phyloP scores from a whole-genome alignment of 495 filamentous ascomycete genomes.

The Mytilinidion resinicola region DNA sequence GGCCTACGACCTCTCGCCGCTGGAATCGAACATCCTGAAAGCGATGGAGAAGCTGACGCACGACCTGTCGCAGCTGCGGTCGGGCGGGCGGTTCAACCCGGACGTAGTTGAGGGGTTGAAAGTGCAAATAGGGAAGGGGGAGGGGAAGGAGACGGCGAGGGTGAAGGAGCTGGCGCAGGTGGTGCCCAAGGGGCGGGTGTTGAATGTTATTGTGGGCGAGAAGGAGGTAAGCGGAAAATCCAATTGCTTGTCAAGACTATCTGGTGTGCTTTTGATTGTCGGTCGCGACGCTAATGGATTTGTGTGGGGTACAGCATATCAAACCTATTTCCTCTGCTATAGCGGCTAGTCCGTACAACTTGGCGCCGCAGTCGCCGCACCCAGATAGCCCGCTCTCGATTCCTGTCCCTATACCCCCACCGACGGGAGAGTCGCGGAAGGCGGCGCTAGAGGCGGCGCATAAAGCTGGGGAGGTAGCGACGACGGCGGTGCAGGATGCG shows the following conservation, averaged over 20 bases:
- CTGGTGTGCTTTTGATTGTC: background rate
- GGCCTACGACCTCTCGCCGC: constrained; percentile 60
- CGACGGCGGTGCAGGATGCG: constrained; percentile 48
- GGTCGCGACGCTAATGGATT: constrained; percentile 26
- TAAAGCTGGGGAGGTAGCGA: constrained; percentile 55
- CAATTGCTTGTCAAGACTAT: too few species aligned
- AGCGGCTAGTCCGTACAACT: constrained; percentile 57
- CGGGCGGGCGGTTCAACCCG: constrained; percentile 63
- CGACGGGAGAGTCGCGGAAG: constrained; percentile 56
- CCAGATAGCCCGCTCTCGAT: constrained; percentile 64
- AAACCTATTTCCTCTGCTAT: constrained; percentile 70
- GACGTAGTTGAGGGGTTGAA: constrained; percentile 58
- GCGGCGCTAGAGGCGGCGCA: constrained; percentile 50
- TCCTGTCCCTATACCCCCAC: constrained; percentile 62
- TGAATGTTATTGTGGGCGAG: constrained; percentile 60
- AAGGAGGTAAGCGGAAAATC: constrained; percentile 55
- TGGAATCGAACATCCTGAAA: constrained; percentile 54
- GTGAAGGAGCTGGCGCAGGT: constrained; percentile 72
- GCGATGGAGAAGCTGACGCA: constrained; percentile 52
- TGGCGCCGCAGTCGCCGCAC: constrained; percentile 62
- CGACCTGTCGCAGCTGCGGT: constrained; percentile 59
- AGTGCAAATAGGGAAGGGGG: constrained; percentile 44
- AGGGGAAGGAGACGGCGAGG: constrained; percentile 43
- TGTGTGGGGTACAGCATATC: constrained; percentile 47
- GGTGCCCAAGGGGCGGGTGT: constrained; percentile 60